These are phyloP conservation scores for Trichoderma sp. DNA, from an alignment of 2,329 filamentous ascomycete genomes.

Conservation along the genomic window DNA sequence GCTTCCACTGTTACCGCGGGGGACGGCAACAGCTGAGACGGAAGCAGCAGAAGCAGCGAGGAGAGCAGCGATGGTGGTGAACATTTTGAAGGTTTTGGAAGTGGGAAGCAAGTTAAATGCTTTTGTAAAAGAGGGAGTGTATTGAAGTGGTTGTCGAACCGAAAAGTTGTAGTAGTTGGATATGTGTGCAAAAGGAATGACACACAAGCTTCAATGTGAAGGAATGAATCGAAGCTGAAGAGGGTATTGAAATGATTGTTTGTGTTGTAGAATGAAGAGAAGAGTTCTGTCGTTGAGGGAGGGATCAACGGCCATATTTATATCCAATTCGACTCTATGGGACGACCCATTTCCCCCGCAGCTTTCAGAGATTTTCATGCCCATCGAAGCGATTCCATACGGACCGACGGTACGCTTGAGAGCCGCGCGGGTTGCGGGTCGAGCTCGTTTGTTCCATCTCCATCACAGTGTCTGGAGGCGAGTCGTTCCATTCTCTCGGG, in stretches of 20 bases:
- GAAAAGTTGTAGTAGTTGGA: not conserved
- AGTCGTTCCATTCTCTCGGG: not conserved
- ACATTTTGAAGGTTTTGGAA: slow-evolving; percentile 17
- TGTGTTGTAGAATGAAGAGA: not conserved
- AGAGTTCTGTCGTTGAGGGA: not conserved
- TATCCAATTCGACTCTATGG: not conserved
- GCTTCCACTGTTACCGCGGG: slow-evolving; percentile 31
- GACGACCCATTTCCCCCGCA: slow-evolving; percentile 12
- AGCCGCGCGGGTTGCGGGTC: slow-evolving; percentile 17
- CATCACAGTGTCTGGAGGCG: not conserved
- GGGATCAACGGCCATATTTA: slow-evolving; percentile 17
- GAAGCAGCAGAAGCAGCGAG: slow-evolving; percentile 32
- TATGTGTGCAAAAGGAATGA: slow-evolving; percentile 15
- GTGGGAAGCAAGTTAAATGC: not conserved
- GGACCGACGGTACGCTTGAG: slow-evolving; percentile 17
- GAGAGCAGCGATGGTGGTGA: slow-evolving; percentile 29
- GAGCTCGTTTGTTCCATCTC: not conserved
- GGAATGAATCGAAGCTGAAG: slow-evolving; percentile 14
- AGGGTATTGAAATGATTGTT: slow-evolving; percentile 1
- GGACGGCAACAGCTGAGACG: slow-evolving; percentile 31
- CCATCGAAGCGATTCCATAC: slow-evolving; percentile 10
- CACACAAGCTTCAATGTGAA: slow-evolving; percentile 17
- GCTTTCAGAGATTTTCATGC: slow-evolving; percentile 1
- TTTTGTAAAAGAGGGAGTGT: slow-evolving; percentile 14
- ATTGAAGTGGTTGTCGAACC: slow-evolving; percentile 7